Evolutionary conservation across 345 rosid genomes (phyloP).

Genomic region (Mangifera indica): DNA sequence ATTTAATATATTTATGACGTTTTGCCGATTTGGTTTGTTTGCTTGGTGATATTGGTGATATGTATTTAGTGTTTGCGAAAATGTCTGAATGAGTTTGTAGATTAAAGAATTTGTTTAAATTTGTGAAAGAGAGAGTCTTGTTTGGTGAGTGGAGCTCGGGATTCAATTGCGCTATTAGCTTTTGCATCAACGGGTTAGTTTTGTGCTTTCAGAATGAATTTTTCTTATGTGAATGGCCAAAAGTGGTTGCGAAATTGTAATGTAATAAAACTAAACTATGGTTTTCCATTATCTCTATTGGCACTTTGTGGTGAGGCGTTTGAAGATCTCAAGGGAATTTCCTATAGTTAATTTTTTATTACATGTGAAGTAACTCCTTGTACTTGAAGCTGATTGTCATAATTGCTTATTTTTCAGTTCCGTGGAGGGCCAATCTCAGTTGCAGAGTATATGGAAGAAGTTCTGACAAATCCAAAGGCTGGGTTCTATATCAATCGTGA

Average conservation of each 20-base stretch:
- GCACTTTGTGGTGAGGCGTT: neutral
- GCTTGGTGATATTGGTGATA: neutral
- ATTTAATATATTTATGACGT: neutral
- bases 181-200: too few species aligned
- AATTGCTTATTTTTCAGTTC: constrained; percentile 46
- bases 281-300: neutral
- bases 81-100: neutral
- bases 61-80: constrained; percentile 16
- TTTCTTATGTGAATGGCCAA: too few species aligned
- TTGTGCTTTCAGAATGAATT: neutral
- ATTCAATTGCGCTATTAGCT: neutral
- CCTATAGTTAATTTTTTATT: neutral
- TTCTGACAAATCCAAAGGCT: constrained; percentile 82
- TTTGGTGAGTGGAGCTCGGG: neutral
- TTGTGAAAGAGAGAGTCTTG: neutral
- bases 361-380: constrained; percentile 2
- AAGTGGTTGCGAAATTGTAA: neutral
- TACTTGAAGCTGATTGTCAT: constrained; percentile 14
- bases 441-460: constrained; percentile 96
- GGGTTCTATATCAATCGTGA: constrained; percentile 90
- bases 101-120: neutral
- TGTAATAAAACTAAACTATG: neutral
- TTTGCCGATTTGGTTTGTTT: neutral
- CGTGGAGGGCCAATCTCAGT: constrained; percentile 91
- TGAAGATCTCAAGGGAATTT: neutral